Evolutionary conservation across 768 basidiomycete species (phyloP).

Genomic region (Mrakia gelida): DNA sequence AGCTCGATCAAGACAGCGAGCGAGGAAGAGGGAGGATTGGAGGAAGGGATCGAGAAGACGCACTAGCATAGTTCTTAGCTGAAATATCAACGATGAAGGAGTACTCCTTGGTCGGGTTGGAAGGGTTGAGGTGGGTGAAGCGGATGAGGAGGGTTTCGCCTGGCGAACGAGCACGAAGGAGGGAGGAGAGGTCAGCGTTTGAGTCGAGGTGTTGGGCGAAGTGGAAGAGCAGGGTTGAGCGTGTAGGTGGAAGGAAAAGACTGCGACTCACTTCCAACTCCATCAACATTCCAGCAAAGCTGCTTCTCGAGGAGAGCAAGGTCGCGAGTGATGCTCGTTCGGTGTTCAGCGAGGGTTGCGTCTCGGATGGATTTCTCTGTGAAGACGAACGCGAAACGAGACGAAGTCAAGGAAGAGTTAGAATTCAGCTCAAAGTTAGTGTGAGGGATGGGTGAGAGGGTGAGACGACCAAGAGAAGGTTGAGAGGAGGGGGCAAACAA

Average conservation of each 20-base stretch:
- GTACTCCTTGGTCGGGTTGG: constrained; percentile 20
- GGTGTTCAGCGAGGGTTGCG: constrained; percentile 14
- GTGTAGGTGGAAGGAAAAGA: too few species aligned
- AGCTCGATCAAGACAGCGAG: background rate
- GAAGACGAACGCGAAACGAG: background rate
- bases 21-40: background rate
- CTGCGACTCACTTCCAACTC: constrained; percentile 21
- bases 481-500: background rate
- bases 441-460: too few species aligned
- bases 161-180: background rate
- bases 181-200: background rate
- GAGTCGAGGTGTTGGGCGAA: background rate
- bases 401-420: background rate
- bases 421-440: too few species aligned
- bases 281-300: constrained; percentile 26
- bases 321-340: constrained; percentile 17
- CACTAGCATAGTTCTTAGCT: constrained; percentile 15
- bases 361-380: constrained; percentile 26
- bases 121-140: constrained; percentile 25
- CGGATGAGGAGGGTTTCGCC: constrained; percentile 30
- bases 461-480: too few species aligned
- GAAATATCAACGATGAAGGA: constrained; percentile 27
- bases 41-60: background rate
- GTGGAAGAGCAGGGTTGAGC: background rate
- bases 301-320: constrained; percentile 6